Percentiles rank a stretch among this genome's conserved stretches.
These are phyloP conservation scores for Plantago elongata DNA, from an alignment of 257 asterid species.

Conservation along the genomic window DNA sequence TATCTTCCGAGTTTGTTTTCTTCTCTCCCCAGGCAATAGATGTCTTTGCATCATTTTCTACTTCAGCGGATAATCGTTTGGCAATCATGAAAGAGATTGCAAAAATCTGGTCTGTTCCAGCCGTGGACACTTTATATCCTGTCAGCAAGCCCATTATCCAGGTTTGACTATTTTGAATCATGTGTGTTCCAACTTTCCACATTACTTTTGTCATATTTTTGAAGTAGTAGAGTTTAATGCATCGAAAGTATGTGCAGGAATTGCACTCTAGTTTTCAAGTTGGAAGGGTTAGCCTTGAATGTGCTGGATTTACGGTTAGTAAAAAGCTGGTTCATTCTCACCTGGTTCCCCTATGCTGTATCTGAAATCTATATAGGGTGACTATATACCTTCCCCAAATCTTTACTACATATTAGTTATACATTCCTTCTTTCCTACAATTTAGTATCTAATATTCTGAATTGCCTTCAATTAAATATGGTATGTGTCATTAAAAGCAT, in stretches of 20 bases:
- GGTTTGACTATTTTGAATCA: conserved; percentile 33
- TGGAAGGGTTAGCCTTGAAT: conserved; percentile 57
- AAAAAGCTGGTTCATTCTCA: conserved; percentile 2
- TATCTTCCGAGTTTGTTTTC: conserved; percentile 16
- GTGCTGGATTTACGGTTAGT: conserved; percentile 45
- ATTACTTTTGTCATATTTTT: conserved; percentile 7
- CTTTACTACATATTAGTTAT: too few species aligned
- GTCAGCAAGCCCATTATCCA: conserved; percentile 64
- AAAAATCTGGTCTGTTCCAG: conserved; percentile 48
- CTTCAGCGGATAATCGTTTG: conserved; percentile 60
- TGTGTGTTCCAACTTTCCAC: background rate
- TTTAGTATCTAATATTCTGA: too few species aligned
- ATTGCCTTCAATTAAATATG: too few species aligned
- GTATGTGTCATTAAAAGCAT: too few species aligned
- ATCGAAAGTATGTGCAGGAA: conserved; percentile 39
- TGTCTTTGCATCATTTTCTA: conserved; percentile 74
- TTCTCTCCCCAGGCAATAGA: conserved; percentile 67
- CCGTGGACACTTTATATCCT: conserved; percentile 59
- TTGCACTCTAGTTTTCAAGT: conserved; percentile 39
- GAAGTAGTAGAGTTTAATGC: conserved; percentile 17
- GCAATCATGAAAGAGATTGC: conserved; percentile 70
- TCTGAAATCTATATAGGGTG: conserved; percentile 5
- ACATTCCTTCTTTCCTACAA: too few species aligned
- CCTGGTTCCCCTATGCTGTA: background rate
- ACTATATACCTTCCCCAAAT: too few species aligned